Conservation (phyloP, 495 filamentous ascomycete species). For the Xylaria acuta region DNA sequence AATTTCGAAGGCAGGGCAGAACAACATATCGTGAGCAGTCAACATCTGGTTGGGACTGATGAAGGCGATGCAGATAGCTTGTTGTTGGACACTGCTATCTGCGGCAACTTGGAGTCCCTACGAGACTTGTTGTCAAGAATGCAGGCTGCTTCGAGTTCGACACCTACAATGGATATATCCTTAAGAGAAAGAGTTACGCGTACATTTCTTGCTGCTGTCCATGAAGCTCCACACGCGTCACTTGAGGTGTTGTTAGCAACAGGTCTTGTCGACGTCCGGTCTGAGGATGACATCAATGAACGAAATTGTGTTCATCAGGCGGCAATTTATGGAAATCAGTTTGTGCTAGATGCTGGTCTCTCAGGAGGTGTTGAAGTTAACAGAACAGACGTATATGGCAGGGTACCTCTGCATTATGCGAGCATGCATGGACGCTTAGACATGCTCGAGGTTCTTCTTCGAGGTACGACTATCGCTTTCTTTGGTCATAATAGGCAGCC, state of each 20-base stretch:
- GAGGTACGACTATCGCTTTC: conserved; percentile 45
- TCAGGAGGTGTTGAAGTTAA: conserved; percentile 73
- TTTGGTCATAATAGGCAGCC: not conserved
- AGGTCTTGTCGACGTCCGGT: conserved; percentile 80
- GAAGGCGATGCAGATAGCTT: conserved; percentile 88
- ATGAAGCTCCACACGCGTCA: conserved; percentile 80
- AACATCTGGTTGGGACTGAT: conserved; percentile 69
- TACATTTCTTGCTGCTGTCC: conserved; percentile 86
- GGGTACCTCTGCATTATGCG: conserved; percentile 93
- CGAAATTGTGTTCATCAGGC: conserved; percentile 95
- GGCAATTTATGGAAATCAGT: conserved; percentile 81
- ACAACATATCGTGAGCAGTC: conserved; percentile 64
- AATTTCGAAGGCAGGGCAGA: conserved; percentile 73
- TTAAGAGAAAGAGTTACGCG: conserved; percentile 77
- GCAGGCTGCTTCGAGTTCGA: conserved; percentile 48
- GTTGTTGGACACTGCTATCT: conserved; percentile 83
- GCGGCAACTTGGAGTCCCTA: conserved; percentile 68
- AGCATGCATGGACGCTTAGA: conserved; percentile 91
- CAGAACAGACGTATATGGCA: conserved; percentile 87
- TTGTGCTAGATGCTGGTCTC: conserved; percentile 78
- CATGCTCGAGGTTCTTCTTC: conserved; percentile 77
- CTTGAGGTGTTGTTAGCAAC: conserved; percentile 79
- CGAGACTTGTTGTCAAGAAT: conserved; percentile 59
- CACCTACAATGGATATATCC: conserved; percentile 48
- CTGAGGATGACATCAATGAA: conserved; percentile 96